These are phyloP conservation scores for Phytophthora lateralis DNA, from an alignment of 352 stramenopile genomes.

Conservation along the genomic window DNA sequence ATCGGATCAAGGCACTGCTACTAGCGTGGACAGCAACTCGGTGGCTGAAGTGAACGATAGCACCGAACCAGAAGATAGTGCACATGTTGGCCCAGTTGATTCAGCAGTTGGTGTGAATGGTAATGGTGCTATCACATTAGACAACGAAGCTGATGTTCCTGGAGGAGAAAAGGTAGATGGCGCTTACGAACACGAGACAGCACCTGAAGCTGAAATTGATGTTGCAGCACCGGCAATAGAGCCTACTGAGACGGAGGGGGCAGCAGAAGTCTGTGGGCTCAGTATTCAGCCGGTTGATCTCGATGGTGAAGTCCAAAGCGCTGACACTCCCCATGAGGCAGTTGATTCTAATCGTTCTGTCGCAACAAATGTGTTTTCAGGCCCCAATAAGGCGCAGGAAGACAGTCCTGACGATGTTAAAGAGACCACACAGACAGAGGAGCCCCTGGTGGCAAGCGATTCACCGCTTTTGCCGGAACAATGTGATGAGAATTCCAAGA, in stretches of 20 bases:
- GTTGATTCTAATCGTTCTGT: background rate
- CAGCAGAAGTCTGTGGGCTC: background rate
- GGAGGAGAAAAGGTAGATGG: background rate
- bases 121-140: background rate
- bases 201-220: background rate
- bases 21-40: background rate
- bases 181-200: background rate
- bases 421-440: background rate
- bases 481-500: conserved; percentile 10
- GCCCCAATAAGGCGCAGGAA: background rate
- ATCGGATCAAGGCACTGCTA: background rate
- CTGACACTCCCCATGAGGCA: background rate
- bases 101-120: background rate
- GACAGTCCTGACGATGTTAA: background rate
- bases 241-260: background rate
- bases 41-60: background rate
- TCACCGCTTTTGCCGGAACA: conserved; percentile 1
- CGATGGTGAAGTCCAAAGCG: conserved; percentile 1
- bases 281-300: conserved; percentile 1
- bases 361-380: background rate
- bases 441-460: background rate
- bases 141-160: background rate
- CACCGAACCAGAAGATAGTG: background rate
- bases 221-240: background rate
- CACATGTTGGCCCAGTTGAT: background rate